Base-by-base conservation (phyloP, 2,329 filamentous ascomycete species). In the Allantophomopsis cytisporea region DNA sequence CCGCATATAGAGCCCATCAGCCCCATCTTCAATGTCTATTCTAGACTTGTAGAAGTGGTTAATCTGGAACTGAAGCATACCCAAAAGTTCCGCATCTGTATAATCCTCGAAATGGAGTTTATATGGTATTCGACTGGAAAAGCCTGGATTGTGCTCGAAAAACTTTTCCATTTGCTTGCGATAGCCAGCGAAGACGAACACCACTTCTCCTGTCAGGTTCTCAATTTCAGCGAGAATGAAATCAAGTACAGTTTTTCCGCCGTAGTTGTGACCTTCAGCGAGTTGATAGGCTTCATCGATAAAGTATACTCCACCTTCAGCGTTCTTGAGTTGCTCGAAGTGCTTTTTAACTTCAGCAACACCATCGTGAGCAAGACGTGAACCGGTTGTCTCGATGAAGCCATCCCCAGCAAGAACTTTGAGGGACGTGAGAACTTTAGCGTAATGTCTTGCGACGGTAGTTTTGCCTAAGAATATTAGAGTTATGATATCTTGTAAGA, bases 281-380 rank as follows among this genome's bases (percentile, higher is more conserved):
- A 89, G 62, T 45, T 88, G 82, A 49, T 89, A 87, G 0, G 83
- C 81, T 54, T 89, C 83, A 43, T 89, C 83, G 16, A 89, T 79
- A 50, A 89, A 88, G 2, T 85, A 50, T 0, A 77, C 77, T 0
- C 83, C 83, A 0, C 82, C 83, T 72, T 61, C 7, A 71, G 0
- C 77, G 75, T 75, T 62, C 4, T 74, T 54, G 1, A 88, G 64
- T 0, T 62, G 47, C 2, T 79, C 63, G 5, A 83, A 58, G 0
- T 76, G 55, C 11, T 66, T 65, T 49, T 81, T 66, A 45, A 68
- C 73, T 0, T 66, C 73, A 0, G 59, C 40, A 0, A 84, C 69
- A 0, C 80, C 82, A 0, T 68, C 64, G 36, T 72, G 73, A 0
- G 80, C 74, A 0, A 89, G 64, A 13, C 66, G 64, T 0, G 82